These are phyloP conservation scores for Penicillium fuscoglaucum DNA, from an alignment of 2,329 filamentous ascomycete species.

Conservation along the genomic window DNA sequence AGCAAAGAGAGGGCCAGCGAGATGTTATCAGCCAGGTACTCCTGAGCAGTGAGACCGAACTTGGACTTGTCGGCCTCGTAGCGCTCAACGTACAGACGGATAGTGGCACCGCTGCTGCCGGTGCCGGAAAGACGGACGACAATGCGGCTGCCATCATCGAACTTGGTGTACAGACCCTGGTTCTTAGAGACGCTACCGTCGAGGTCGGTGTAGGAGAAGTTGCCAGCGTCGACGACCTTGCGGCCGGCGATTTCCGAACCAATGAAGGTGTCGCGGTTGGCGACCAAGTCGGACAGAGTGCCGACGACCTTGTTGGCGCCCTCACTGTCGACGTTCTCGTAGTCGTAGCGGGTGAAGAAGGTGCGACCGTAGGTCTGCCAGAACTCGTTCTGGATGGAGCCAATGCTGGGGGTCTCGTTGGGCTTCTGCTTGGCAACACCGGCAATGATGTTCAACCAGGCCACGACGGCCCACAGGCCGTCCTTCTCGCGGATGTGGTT, in stretches of 20 bases:
- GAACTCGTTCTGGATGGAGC: conserved; percentile 95
- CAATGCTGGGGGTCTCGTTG: conserved; percentile 82
- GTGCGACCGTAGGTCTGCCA: conserved; percentile 95
- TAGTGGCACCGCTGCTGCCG: conserved; percentile 91
- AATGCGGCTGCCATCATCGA: conserved; percentile 91
- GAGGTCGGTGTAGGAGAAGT: conserved; percentile 99
- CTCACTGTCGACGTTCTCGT: conserved; percentile 89
- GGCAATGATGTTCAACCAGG: conserved; percentile 98
- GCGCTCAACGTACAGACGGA: conserved; percentile 96
- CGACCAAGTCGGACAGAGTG: conserved; percentile 76
- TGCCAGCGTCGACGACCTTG: conserved; percentile 84
- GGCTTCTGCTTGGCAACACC: conserved; percentile 82
- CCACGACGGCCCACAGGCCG: conserved; percentile 93
- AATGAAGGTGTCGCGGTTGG: conserved; percentile 70
- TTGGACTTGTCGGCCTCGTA: conserved; percentile 79
- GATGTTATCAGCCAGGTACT: conserved; percentile 89
- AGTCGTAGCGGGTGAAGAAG: conserved; percentile 99
- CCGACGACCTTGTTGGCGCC: conserved; percentile 88
- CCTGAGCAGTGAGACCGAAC: conserved; percentile 81
- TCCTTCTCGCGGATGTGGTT: conserved; percentile 99
- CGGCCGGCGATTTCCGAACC: conserved; percentile 79
- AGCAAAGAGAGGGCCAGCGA: conserved; percentile 79
- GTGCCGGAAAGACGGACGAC: conserved; percentile 94
- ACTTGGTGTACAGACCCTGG: conserved; percentile 92
- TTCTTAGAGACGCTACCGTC: conserved; percentile 94